Conservation (phyloP, 331 rosid species). For the Prunus yedoensis region DNA sequence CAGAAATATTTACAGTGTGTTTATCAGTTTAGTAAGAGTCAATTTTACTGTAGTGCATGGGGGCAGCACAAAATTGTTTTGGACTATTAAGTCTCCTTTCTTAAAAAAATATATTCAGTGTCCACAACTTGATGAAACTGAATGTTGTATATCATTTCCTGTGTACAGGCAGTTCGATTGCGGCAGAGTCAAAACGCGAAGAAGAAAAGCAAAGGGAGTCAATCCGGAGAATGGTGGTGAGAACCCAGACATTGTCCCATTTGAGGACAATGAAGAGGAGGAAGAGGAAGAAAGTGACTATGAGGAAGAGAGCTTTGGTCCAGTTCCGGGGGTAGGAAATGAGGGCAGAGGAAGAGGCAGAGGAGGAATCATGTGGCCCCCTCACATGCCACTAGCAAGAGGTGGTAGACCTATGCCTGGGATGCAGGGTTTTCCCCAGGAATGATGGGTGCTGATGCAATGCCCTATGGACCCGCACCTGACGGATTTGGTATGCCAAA, state of each 20-base stretch:
- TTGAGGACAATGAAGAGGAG: slow-evolving; percentile 99
- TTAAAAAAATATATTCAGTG: neutral
- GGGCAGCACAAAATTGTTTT: slow-evolving; percentile 7
- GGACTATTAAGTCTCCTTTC: neutral
- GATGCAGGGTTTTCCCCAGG: slow-evolving; percentile 79
- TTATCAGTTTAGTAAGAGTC: neutral
- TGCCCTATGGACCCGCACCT: slow-evolving; percentile 84
- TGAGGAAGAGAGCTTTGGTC: slow-evolving; percentile 85
- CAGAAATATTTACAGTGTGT: neutral
- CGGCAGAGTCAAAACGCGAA: slow-evolving; percentile 94
- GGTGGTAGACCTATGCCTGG: slow-evolving; percentile 95
- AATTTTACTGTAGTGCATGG: slow-evolving; percentile 3
- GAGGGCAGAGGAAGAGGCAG: slow-evolving; percentile 98
- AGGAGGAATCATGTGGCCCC: slow-evolving; percentile 95
- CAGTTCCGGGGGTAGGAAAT: slow-evolving; percentile 53
- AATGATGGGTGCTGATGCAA: slow-evolving; percentile 90
- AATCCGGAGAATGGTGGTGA: slow-evolving; percentile 81
- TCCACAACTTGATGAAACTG: slow-evolving; percentile 15
- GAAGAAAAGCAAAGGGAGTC: slow-evolving; percentile 98
- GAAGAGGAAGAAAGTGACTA: slow-evolving; percentile 96
- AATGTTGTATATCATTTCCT: slow-evolving; percentile 3
- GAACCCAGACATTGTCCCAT: slow-evolving; percentile 96
- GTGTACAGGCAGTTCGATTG: slow-evolving; percentile 73
- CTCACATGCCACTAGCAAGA: slow-evolving; percentile 85
- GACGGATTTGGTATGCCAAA: slow-evolving; percentile 96